Evolutionary conservation across 192 early-diverging fungal genomes (phyloP).

Genomic region (Podochytrium sp.): DNA sequence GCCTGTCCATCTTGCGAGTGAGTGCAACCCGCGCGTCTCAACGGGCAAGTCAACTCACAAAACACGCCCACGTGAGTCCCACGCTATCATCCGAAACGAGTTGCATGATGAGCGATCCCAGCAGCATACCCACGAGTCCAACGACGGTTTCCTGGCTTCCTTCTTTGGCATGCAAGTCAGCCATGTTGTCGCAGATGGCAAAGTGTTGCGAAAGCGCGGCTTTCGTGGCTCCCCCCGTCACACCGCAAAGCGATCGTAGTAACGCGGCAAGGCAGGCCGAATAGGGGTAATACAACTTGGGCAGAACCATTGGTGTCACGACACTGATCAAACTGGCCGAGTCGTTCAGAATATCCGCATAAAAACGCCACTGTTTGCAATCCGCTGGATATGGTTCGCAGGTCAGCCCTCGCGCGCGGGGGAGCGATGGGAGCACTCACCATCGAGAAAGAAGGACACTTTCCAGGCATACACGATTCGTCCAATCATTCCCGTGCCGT

Average conservation of each 20-base stretch:
- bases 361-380: conserved; percentile 45
- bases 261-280: conserved; percentile 32
- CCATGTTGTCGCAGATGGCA: conserved; percentile 42
- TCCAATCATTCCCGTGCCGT: conserved; percentile 48
- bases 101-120: conserved; percentile 11
- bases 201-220: conserved; percentile 48
- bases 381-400: conserved; percentile 17
- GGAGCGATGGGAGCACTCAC: neutral
- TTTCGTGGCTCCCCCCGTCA: conserved; percentile 44
- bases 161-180: conserved; percentile 52
- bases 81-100: neutral
- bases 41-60: conserved; percentile 17
- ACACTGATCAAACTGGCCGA: conserved; percentile 37
- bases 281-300: conserved; percentile 20
- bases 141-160: conserved; percentile 54
- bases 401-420: neutral
- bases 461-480: conserved; percentile 47
- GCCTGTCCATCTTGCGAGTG: neutral
- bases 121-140: conserved; percentile 41
- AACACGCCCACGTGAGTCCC: conserved; percentile 2
- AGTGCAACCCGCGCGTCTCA: neutral
- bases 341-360: conserved; percentile 53
- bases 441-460: conserved; percentile 37
- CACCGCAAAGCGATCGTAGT: conserved; percentile 39
- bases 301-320: conserved; percentile 24